These are phyloP conservation scores for Aspergillus sp. DNA, from an alignment of 2,329 filamentous ascomycete species.

Conservation along the genomic window DNA sequence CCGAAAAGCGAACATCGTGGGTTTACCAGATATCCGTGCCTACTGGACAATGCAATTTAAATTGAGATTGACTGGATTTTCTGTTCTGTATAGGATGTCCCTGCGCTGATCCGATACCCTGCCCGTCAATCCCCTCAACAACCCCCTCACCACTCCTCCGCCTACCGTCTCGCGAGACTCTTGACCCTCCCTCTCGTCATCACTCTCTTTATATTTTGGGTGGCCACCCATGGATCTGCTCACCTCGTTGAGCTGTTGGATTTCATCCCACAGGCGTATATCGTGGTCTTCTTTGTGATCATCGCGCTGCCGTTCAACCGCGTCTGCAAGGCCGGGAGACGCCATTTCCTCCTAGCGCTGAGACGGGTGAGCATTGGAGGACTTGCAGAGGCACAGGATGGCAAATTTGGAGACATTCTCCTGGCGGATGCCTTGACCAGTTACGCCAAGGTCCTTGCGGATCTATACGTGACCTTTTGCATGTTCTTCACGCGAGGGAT, in stretches of 20 bases:
- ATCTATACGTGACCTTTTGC: slow-evolving; percentile 81
- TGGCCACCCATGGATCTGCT: slow-evolving; percentile 63
- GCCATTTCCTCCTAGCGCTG: slow-evolving; percentile 67
- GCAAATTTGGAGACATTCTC: slow-evolving; percentile 90
- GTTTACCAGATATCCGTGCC: slow-evolving; percentile 15
- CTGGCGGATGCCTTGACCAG: slow-evolving; percentile 91
- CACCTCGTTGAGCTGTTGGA: slow-evolving; percentile 69
- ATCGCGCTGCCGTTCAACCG: slow-evolving; percentile 68
- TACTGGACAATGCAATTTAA: not conserved
- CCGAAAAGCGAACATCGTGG: slow-evolving; percentile 64
- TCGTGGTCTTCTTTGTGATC: slow-evolving; percentile 62
- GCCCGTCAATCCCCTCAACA: slow-evolving; percentile 63
- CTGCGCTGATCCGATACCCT: slow-evolving; percentile 79
- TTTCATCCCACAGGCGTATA: slow-evolving; percentile 78
- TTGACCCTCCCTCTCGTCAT: slow-evolving; percentile 64
- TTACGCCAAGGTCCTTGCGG: slow-evolving; percentile 85
- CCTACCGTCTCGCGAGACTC: slow-evolving; percentile 75
- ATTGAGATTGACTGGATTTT: not conserved
- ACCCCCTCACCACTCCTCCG: slow-evolving; percentile 68
- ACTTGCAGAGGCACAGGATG: slow-evolving; percentile 75
- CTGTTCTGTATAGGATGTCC: slow-evolving; percentile 58
- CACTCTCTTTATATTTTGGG: slow-evolving; percentile 78
- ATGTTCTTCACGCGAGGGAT: slow-evolving; percentile 73
- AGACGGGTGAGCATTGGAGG: slow-evolving; percentile 76
- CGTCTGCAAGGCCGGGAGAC: slow-evolving; percentile 63